These are phyloP conservation scores for Pestalotiopsis sp. DNA, from an alignment of 2,329 filamentous ascomycete species.

Conservation along the genomic window DNA sequence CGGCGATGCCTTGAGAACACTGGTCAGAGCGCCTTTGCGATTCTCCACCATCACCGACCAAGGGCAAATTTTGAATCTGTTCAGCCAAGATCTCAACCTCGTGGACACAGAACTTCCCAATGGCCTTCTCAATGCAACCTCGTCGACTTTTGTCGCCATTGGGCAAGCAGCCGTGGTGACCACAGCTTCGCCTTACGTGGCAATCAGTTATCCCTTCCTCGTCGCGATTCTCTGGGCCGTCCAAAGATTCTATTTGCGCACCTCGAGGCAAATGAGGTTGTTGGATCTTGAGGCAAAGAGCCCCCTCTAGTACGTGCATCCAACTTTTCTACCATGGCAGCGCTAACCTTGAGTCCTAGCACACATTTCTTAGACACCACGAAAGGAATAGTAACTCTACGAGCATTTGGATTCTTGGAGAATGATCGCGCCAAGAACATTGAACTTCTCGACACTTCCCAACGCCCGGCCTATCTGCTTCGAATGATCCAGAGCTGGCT, in stretches of 20 bases:
- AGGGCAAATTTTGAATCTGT: constrained; percentile 39
- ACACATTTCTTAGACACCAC: constrained; percentile 50
- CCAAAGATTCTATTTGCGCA: constrained; percentile 54
- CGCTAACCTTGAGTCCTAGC: constrained; percentile 17
- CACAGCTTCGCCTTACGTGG: constrained; percentile 39
- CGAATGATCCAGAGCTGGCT: constrained; percentile 47
- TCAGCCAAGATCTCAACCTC: constrained; percentile 42
- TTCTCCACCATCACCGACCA: constrained; percentile 37
- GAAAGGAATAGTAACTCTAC: constrained; percentile 48
- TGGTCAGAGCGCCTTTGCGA: constrained; percentile 28
- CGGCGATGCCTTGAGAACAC: background rate
- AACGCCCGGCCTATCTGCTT: constrained; percentile 54
- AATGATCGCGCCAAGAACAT: constrained; percentile 44
- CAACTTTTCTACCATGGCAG: background rate
- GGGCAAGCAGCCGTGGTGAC: constrained; percentile 47
- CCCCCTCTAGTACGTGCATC: constrained; percentile 44
- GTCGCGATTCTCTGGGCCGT: constrained; percentile 42
- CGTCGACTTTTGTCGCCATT: constrained; percentile 22
- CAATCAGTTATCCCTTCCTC: constrained; percentile 45
- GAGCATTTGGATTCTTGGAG: constrained; percentile 51
- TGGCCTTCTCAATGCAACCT: constrained; percentile 25
- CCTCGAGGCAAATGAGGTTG: constrained; percentile 52
- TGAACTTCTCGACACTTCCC: constrained; percentile 47
- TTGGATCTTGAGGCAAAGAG: constrained; percentile 54
- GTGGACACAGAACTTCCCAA: constrained; percentile 39